These are phyloP conservation scores for Aspergillus sp. DNA, from an alignment of 2,329 filamentous ascomycete species.

Conservation along the genomic window DNA sequence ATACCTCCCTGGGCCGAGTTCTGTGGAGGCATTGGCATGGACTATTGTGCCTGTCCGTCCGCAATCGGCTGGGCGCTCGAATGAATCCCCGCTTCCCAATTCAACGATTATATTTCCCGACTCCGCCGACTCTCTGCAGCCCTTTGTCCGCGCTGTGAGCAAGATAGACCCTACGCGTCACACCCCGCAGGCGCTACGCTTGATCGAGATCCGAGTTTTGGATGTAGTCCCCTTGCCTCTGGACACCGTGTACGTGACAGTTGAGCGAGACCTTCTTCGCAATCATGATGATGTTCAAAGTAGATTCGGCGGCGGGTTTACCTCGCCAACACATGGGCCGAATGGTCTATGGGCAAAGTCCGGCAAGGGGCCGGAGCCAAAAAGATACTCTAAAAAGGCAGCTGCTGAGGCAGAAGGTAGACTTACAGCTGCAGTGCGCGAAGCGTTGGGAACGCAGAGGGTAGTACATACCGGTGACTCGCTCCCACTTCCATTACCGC, in stretches of 20 bases:
- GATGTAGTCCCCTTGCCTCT: conserved; percentile 79
- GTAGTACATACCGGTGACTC: conserved; percentile 85
- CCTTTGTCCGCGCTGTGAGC: conserved; percentile 75
- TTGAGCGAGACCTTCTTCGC: conserved; percentile 79
- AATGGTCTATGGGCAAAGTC: conserved; percentile 47
- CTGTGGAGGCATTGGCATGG: conserved; percentile 71
- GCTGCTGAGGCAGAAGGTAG: conserved; percentile 57
- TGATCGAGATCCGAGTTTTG: conserved; percentile 81
- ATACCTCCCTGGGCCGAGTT: conserved; percentile 45
- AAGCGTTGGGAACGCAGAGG: conserved; percentile 72
- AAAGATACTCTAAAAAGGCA: conserved; percentile 40
- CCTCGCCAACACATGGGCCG: conserved; percentile 34
- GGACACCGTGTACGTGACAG: conserved; percentile 82
- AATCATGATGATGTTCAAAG: conserved; percentile 82
- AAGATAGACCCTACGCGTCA: conserved; percentile 76
- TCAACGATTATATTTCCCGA: conserved; percentile 78
- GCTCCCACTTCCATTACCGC: conserved; percentile 73
- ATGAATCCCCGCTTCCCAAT: conserved; percentile 67
- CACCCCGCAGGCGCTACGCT: conserved; percentile 70
- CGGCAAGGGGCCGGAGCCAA: conserved; percentile 35
- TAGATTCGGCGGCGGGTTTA: conserved; percentile 73
- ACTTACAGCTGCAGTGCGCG: conserved; percentile 69
- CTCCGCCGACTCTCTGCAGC: conserved; percentile 76
- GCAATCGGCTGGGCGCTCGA: conserved; percentile 47
- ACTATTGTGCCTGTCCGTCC: conserved; percentile 77